Percentiles rank a stretch among this genome's conserved stretches.
These are phyloP conservation scores for Physcomitrellopsis africana DNA, from an alignment of 225 moss, liverwort and hornwort genomes.

Conservation along the genomic window DNA sequence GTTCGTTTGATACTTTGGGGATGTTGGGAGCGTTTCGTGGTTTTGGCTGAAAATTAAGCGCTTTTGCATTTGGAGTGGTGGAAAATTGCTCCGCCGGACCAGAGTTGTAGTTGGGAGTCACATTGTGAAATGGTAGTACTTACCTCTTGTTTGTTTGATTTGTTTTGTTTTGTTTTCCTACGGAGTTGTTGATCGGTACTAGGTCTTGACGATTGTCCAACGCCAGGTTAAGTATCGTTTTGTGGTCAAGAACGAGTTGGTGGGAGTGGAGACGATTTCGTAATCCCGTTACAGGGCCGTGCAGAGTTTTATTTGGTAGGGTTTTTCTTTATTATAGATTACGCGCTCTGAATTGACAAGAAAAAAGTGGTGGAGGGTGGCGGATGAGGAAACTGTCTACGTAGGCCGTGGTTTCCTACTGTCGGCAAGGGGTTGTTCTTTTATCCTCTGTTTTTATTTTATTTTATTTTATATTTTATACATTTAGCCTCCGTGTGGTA, in stretches of 20 bases:
- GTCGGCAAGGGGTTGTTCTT: background rate
- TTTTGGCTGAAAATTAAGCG: background rate
- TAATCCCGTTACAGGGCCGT: background rate
- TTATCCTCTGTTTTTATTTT: background rate
- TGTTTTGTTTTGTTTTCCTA: background rate
- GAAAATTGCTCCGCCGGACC: slow-evolving; percentile 17
- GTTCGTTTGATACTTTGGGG: background rate
- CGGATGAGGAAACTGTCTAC: background rate
- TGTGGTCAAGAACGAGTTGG: background rate
- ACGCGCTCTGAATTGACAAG: background rate
- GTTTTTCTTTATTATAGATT: background rate
- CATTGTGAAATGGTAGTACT: slow-evolving; percentile 18
- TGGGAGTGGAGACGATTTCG: background rate
- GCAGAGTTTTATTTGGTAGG: too few relatives aligned
- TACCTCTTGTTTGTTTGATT: background rate
- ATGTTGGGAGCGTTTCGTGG: slow-evolving; percentile 4
- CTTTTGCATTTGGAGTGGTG: background rate
- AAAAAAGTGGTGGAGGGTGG: background rate
- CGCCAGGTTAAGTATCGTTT: background rate
- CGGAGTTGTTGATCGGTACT: too few relatives aligned
- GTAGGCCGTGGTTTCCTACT: background rate
- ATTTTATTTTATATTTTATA: background rate
- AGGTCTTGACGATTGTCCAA: background rate
- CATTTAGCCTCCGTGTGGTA: background rate
- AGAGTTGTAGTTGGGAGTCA: slow-evolving; percentile 9